phyloP scores from a whole-genome alignment of 495 filamentous ascomycete genomes.

The Rhypophila decipiens region DNA sequence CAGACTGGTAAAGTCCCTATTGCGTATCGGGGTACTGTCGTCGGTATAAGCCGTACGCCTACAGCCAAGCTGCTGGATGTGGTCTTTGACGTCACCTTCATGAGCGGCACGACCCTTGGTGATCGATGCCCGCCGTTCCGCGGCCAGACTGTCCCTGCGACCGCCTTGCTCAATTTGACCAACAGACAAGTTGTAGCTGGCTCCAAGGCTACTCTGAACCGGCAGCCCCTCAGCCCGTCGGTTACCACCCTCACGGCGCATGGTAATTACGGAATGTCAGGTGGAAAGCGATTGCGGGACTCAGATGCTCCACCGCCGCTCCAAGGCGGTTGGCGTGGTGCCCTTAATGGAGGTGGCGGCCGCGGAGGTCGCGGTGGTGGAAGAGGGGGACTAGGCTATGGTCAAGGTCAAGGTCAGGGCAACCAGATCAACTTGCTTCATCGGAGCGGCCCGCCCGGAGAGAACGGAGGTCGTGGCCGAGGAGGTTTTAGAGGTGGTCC shows the following conservation, averaged over 20 bases:
- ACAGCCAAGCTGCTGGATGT: constrained; percentile 80
- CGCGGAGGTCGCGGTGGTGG: constrained; percentile 30
- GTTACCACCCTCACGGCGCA: constrained; percentile 54
- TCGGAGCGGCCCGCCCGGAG: constrained; percentile 18
- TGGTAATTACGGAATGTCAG: constrained; percentile 55
- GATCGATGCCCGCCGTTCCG: constrained; percentile 93
- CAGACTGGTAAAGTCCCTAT: constrained; percentile 94
- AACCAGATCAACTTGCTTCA: constrained; percentile 14
- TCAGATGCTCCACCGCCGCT: constrained; percentile 64
- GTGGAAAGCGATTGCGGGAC: constrained; percentile 59
- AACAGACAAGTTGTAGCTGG: constrained; percentile 72
- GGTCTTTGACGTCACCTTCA: constrained; percentile 89
- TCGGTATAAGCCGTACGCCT: constrained; percentile 81
- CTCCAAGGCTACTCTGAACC: constrained; percentile 60
- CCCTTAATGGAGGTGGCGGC: constrained; percentile 37
- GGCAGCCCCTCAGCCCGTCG: constrained; percentile 45
- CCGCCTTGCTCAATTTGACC: constrained; percentile 80
- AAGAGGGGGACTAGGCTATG: constrained; percentile 14
- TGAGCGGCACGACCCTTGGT: constrained; percentile 86
- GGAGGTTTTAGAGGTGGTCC: neutral
- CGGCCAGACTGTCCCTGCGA: constrained; percentile 80
- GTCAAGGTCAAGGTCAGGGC: constrained; percentile 30
- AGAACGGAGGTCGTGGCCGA: neutral
- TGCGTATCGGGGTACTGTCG: constrained; percentile 81
- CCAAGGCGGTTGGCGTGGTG: constrained; percentile 65